A percentile compares a stretch with the other conserved stretches of the same genome.
These are phyloP conservation scores for Plasmodium vivax DNA, from an alignment of 169 alveolate genomes.

Conservation along the genomic window DNA sequence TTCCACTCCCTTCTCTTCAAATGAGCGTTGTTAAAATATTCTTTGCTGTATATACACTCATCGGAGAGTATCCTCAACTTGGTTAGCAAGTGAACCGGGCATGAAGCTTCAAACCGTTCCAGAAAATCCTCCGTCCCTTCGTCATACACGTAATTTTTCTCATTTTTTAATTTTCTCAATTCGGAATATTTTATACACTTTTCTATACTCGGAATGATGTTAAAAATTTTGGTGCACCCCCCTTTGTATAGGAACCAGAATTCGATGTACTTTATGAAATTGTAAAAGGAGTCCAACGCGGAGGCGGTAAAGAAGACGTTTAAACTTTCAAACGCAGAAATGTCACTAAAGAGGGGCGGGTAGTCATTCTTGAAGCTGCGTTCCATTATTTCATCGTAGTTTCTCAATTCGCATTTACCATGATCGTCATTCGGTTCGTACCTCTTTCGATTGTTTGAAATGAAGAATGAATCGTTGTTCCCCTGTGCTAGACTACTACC, in stretches of 20 bases:
- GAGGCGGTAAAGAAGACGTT: conserved; percentile 24
- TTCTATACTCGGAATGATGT: conserved; percentile 45
- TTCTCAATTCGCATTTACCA: neutral
- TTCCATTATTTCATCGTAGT: conserved; percentile 51
- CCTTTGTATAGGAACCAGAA: conserved; percentile 51
- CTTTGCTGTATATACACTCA: conserved; percentile 52
- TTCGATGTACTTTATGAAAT: conserved; percentile 51
- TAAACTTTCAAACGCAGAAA: conserved; percentile 13
- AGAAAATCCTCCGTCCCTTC: conserved; percentile 15
- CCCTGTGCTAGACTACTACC: neutral
- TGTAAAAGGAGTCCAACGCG: conserved; percentile 37
- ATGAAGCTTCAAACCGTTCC: conserved; percentile 53
- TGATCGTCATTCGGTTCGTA: neutral
- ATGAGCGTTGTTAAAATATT: conserved; percentile 34
- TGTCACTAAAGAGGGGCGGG: conserved; percentile 52
- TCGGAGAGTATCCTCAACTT: conserved; percentile 47
- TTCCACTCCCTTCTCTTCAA: conserved; percentile 60
- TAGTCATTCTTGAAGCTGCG: conserved; percentile 31
- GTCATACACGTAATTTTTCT: conserved; percentile 35
- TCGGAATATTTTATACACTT: conserved; percentile 64
- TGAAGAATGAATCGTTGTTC: neutral
- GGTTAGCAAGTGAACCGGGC: conserved; percentile 60
- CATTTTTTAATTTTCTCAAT: conserved; percentile 22
- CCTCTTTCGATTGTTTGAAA: neutral
- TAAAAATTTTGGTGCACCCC: conserved; percentile 53